Conservation (phyloP, 148 eudicot species). For the Rhododendron griersonianum region DNA sequence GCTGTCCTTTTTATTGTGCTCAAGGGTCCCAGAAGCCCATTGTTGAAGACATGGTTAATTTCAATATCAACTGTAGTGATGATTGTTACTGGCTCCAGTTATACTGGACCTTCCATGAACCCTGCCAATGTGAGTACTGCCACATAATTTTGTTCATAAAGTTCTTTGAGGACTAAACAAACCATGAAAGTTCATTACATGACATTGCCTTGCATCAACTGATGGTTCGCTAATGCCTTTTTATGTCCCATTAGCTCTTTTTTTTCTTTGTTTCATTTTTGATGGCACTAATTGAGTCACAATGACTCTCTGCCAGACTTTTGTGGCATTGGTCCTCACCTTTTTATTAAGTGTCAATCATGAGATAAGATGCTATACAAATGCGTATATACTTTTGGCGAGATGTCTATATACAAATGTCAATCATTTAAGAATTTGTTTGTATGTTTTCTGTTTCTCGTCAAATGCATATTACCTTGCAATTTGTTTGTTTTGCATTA, state of each 20-base stretch:
- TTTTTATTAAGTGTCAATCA: background rate
- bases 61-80: conserved; percentile 64
- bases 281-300: background rate
- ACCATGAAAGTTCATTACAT: background rate
- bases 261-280: background rate
- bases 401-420: background rate
- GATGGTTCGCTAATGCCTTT: background rate
- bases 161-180: background rate
- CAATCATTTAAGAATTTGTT: background rate
- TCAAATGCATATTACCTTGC: background rate
- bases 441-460: background rate
- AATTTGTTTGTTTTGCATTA: background rate
- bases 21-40: conserved; percentile 52
- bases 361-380: background rate
- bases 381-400: background rate
- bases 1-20: conserved; percentile 52
- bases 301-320: background rate
- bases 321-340: background rate
- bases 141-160: background rate
- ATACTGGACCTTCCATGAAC: conserved; percentile 91
- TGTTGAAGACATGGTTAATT: conserved; percentile 68
- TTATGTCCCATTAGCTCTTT: background rate
- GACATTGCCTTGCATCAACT: background rate
- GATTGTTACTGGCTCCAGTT: conserved; percentile 61
- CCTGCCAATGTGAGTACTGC: conserved; percentile 76